Conservation (phyloP, 306 rosid species). For the Spatholobus suberectus region DNA sequence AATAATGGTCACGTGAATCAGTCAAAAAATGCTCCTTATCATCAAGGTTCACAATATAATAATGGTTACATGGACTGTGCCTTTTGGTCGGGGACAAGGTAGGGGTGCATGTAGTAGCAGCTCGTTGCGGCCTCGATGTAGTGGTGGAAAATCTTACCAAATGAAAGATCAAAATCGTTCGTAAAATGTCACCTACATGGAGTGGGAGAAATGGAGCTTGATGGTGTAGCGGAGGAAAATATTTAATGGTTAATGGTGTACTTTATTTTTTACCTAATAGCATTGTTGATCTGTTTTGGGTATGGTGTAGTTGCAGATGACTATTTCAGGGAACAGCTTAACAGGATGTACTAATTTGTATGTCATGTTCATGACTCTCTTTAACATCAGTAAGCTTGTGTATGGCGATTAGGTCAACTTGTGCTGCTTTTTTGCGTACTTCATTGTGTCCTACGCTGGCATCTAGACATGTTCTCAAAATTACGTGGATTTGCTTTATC, state of each 20-base stretch:
- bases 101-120: neutral
- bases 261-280: neutral
- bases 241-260: neutral
- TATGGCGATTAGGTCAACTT: no score
- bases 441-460: no score
- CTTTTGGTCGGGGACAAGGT: constrained; percentile 36
- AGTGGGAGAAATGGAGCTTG: constrained; percentile 5
- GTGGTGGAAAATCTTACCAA: neutral
- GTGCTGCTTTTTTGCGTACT: no score
- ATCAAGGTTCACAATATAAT: neutral
- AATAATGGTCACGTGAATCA: neutral
- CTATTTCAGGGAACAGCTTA: neutral
- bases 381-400: neutral
- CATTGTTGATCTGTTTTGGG: neutral
- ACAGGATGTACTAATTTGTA: neutral
- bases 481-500: no score
- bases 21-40: neutral
- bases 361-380: neutral
- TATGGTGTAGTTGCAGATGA: neutral
- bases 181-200: neutral
- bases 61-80: no score
- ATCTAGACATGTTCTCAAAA: no score
- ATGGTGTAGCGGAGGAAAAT: neutral
- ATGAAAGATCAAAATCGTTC: neutral
- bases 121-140: neutral